Conservation (phyloP, 208 protist genomes). For the Trypanosoma rangeli region DNA sequence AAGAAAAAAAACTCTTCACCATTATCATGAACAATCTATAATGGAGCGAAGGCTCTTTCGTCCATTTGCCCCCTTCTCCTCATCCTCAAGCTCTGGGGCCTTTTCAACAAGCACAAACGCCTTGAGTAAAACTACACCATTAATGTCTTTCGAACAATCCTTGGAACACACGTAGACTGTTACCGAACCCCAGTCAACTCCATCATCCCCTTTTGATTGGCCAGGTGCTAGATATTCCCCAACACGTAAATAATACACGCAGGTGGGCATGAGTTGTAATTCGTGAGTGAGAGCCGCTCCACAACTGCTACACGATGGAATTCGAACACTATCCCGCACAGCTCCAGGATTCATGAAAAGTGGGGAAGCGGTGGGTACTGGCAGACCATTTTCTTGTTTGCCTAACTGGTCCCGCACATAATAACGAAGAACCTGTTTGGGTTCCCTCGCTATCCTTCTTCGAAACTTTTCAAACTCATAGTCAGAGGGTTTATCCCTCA, state of each 20-base stretch:
- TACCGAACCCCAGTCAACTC: constrained; percentile 80
- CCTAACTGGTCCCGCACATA: constrained; percentile 33
- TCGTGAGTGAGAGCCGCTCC: constrained; percentile 65
- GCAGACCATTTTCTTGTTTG: neutral
- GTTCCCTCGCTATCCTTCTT: constrained; percentile 50
- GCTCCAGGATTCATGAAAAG: constrained; percentile 79
- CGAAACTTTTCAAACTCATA: constrained; percentile 85
- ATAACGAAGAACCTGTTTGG: constrained; percentile 79
- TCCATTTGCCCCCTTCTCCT: constrained; percentile 10
- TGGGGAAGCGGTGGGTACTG: constrained; percentile 25
- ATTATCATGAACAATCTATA: constrained; percentile 7
- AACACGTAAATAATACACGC: constrained; percentile 70
- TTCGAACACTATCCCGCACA: constrained; percentile 40
- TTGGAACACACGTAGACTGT: constrained; percentile 75
- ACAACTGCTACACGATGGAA: constrained; percentile 62
- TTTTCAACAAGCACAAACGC: constrained; percentile 65
- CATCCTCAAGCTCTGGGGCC: constrained; percentile 32
- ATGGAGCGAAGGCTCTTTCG: constrained; percentile 20
- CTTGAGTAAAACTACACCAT: constrained; percentile 49
- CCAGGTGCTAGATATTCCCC: constrained; percentile 36
- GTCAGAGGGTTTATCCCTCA: constrained; percentile 70
- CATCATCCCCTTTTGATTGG: constrained; percentile 38
- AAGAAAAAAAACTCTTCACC: neutral
- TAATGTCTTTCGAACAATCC: constrained; percentile 43
- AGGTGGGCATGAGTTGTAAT: constrained; percentile 83